Conservation (phyloP, 208 protist genomes). For the Leishmania major region DNA sequence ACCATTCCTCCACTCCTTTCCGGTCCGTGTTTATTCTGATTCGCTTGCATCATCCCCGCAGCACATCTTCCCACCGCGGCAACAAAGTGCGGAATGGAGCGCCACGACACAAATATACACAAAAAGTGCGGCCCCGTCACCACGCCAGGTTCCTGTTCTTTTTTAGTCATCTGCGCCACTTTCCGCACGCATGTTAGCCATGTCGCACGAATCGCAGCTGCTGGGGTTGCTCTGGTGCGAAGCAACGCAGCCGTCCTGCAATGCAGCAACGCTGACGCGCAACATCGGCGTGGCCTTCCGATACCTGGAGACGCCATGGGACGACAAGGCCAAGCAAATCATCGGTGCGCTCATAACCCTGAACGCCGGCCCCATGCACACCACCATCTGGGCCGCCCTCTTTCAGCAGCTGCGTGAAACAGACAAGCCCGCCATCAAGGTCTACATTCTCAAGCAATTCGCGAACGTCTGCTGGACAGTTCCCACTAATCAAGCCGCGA, state of each 20-base stretch:
- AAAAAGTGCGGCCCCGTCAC: neutral
- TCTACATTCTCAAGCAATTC: conserved; percentile 56
- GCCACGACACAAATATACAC: neutral
- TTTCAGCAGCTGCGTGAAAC: conserved; percentile 50
- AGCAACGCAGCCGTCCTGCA: conserved; percentile 20
- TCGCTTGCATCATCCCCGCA: neutral
- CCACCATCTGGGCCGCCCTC: conserved; percentile 58
- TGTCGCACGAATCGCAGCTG: neutral
- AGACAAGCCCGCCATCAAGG: conserved; percentile 19
- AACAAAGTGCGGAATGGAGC: too few species aligned
- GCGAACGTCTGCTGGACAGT: conserved; percentile 42
- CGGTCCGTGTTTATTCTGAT: neutral
- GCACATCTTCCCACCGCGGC: neutral
- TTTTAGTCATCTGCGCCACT: neutral
- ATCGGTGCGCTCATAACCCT: conserved; percentile 29
- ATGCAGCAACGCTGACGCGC: conserved; percentile 29
- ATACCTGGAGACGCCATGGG: conserved; percentile 31
- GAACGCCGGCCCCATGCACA: conserved; percentile 30
- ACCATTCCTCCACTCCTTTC: neutral
- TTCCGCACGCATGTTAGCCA: neutral
- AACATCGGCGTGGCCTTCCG: conserved; percentile 18
- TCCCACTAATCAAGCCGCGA: conserved; percentile 33
- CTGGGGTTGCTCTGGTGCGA: conserved; percentile 5
- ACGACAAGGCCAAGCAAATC: conserved; percentile 25
- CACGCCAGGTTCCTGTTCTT: neutral